A percentile compares a stretch with the other conserved stretches of the same genome.
Evolutionary conservation across 306 rosid genomes (phyloP).

Genomic region (Prunus kanzakura): DNA sequence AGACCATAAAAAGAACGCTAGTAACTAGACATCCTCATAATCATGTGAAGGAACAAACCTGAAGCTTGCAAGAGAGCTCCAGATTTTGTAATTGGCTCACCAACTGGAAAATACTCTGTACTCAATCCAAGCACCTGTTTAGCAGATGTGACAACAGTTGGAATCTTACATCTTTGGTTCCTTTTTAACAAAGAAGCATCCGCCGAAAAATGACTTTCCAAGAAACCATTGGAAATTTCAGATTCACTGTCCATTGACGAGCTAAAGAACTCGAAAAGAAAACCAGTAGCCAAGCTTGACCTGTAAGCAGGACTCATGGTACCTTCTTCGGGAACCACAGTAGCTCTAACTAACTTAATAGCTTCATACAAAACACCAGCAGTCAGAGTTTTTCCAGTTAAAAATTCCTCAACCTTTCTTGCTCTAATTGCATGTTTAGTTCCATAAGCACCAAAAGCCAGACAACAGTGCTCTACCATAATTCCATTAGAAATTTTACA

Average conservation of each 20-base stretch:
- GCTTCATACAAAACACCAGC: constrained; percentile 53
- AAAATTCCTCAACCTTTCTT: constrained; percentile 61
- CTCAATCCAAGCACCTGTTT: constrained; percentile 54
- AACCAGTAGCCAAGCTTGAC: constrained; percentile 77
- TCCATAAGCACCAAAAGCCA: constrained; percentile 78
- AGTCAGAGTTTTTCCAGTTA: constrained; percentile 56
- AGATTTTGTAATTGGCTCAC: constrained; percentile 60
- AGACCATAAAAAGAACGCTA: background rate
- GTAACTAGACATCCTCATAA: background rate
- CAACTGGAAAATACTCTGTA: constrained; percentile 59
- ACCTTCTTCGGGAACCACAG: constrained; percentile 56
- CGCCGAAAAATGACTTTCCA: constrained; percentile 11
- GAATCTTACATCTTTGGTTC: constrained; percentile 27
- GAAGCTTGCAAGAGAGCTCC: constrained; percentile 87
- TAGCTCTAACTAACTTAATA: constrained; percentile 41
- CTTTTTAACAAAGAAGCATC: constrained; percentile 22
- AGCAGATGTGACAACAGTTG: constrained; percentile 54
- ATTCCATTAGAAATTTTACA: constrained; percentile 43
- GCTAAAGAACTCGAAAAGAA: constrained; percentile 67
- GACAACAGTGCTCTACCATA: constrained; percentile 45
- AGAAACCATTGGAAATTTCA: constrained; percentile 23
- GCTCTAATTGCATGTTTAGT: constrained; percentile 73
- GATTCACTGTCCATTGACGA: constrained; percentile 39
- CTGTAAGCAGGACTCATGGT: constrained; percentile 51
- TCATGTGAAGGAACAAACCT: constrained; percentile 43